Conservation (phyloP, 441 rosid genomes). For the Aleurites moluccanus region DNA sequence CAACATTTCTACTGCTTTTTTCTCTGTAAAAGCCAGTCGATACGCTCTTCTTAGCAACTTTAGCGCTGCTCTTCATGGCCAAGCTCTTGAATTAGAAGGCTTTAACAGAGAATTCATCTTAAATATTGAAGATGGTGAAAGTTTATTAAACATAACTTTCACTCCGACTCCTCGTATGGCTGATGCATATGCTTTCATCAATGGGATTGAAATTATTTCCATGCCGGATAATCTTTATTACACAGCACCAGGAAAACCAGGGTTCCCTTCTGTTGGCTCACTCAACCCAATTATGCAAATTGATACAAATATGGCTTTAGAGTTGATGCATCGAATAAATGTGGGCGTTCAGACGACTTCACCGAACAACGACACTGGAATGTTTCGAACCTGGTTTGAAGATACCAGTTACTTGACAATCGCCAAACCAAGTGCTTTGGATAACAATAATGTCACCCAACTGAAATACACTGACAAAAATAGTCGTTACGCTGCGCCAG, state of each 20-base stretch:
- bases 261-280: background rate
- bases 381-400: conserved; percentile 42
- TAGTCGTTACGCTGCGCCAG: conserved; percentile 36
- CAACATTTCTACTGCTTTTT: conserved; percentile 21
- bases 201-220: conserved; percentile 49
- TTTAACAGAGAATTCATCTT: conserved; percentile 34
- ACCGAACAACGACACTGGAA: conserved; percentile 9
- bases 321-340: conserved; percentile 36
- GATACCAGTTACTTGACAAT: conserved; percentile 21
- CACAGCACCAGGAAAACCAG: background rate
- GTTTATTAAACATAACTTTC: conserved; percentile 26
- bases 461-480: conserved; percentile 6
- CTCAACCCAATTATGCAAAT: background rate
- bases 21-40: conserved; percentile 35
- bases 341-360: conserved; percentile 24
- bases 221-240: conserved; percentile 39
- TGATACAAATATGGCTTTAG: conserved; percentile 22
- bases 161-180: conserved; percentile 19
- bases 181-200: conserved; percentile 42
- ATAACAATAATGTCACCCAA: rapidly evolving
- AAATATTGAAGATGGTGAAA: conserved; percentile 14
- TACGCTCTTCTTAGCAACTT: conserved; percentile 42
- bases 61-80: conserved; percentile 23
- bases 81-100: background rate
- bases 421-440: background rate